These are phyloP conservation scores for Aegilops tauschii DNA, from an alignment of 176 grass and related monocot genomes.

Conservation along the genomic window DNA sequence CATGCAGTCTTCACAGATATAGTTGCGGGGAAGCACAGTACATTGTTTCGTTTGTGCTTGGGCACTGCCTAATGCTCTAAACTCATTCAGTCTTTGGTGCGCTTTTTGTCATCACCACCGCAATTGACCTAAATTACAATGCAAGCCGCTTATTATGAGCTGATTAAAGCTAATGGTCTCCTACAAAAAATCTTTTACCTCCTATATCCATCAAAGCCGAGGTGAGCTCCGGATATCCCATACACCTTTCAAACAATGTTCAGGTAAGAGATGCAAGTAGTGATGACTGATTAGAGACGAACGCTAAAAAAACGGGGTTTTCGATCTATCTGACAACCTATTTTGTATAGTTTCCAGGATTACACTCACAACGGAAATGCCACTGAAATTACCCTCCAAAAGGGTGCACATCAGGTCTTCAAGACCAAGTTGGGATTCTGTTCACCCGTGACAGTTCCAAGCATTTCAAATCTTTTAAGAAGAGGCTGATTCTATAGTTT, in stretches of 20 bases:
- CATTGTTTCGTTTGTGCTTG: too few relatives aligned
- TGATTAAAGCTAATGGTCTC: not conserved
- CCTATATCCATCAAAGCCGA: not conserved
- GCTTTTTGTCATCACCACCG: not conserved
- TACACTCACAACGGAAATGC: conserved; percentile 49
- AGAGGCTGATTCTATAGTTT: conserved; percentile 86
- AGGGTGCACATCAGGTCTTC: conserved; percentile 29
- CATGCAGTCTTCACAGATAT: too few relatives aligned
- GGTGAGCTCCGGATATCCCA: not conserved
- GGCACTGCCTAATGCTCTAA: too few relatives aligned
- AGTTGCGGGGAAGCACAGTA: too few relatives aligned
- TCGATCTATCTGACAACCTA: conserved; percentile 50
- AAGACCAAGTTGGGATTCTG: conserved; percentile 58
- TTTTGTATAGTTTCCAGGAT: conserved; percentile 63
- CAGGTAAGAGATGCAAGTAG: not conserved
- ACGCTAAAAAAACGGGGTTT: not conserved
- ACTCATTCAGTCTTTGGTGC: too few relatives aligned
- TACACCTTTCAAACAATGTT: not conserved
- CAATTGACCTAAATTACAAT: not conserved
- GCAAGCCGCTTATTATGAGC: not conserved
- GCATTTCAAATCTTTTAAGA: conserved; percentile 95
- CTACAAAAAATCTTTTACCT: not conserved
- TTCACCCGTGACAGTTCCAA: conserved; percentile 59
- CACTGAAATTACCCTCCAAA: conserved; percentile 36
- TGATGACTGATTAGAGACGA: not conserved